A percentile compares a stretch with the other conserved stretches of the same genome.
phyloP scores from a whole-genome alignment of 1,139 yeast genomes.

The Eremothecium coryli region DNA sequence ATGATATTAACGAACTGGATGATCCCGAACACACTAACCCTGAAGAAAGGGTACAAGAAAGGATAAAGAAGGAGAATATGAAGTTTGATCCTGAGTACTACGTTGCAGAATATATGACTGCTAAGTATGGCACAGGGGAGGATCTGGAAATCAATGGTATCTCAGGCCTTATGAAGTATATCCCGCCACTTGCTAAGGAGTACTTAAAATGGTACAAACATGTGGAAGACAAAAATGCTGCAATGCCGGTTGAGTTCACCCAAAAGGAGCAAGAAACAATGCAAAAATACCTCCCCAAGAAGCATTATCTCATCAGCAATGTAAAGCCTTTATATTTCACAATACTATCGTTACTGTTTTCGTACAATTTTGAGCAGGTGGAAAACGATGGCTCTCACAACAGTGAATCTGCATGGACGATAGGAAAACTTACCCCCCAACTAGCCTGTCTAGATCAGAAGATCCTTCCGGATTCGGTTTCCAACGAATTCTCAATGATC shows the following conservation, averaged over 20 bases:
- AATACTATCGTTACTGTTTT: conserved; percentile 57
- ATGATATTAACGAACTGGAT: conserved; percentile 79
- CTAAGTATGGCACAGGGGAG: conserved; percentile 44
- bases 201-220: conserved; percentile 45
- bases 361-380: conserved; percentile 64
- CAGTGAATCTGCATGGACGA: conserved; percentile 88
- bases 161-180: conserved; percentile 46
- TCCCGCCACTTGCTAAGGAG: conserved; percentile 38
- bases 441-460: conserved; percentile 60
- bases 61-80: conserved; percentile 60
- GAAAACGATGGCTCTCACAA: conserved; percentile 71
- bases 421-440: conserved; percentile 79
- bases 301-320: conserved; percentile 46
- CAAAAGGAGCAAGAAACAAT: conserved; percentile 55
- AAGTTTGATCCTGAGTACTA: conserved; percentile 86
- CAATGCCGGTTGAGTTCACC: conserved; percentile 41
- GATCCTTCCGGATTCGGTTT: conserved; percentile 35
- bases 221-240: conserved; percentile 24
- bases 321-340: conserved; percentile 49
- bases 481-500: conserved; percentile 31
- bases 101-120: conserved; percentile 70
- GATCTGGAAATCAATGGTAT: conserved; percentile 43
- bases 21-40: conserved; percentile 61
- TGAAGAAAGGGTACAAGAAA: conserved; percentile 51
- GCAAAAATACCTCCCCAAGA: conserved; percentile 54